phyloP scores from a whole-genome alignment of 192 early-diverging fungal species.

The Cetraspora pellucida region DNA sequence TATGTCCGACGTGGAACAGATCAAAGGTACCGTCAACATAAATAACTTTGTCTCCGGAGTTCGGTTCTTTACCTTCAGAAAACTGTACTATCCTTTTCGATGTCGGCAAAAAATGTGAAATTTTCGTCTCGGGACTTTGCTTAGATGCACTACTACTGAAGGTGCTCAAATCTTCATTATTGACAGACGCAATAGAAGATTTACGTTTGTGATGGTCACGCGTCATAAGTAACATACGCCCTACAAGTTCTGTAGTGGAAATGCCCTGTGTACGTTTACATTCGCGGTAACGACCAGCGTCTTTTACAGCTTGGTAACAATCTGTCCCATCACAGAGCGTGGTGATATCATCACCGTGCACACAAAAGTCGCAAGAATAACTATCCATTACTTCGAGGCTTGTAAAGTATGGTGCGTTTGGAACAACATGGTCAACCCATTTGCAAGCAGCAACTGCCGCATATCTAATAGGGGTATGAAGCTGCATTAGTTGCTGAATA shows the following conservation, averaged over 20 bases:
- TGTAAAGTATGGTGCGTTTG: constrained; percentile 91
- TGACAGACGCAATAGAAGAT: constrained; percentile 53
- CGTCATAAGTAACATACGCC: constrained; percentile 92
- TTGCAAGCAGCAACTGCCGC: constrained; percentile 96
- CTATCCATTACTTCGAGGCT: constrained; percentile 81
- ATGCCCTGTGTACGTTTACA: constrained; percentile 96
- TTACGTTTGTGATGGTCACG: constrained; percentile 82
- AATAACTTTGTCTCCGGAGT: constrained; percentile 76
- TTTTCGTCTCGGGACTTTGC: constrained; percentile 51
- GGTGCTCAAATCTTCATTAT: constrained; percentile 61
- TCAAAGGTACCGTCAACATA: constrained; percentile 98
- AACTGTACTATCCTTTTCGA: constrained; percentile 89
- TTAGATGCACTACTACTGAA: constrained; percentile 57
- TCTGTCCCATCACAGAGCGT: constrained; percentile 95
- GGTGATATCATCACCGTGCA: constrained; percentile 98
- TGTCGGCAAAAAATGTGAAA: constrained; percentile 89
- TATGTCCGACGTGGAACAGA: constrained; percentile 93
- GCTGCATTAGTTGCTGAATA: background rate
- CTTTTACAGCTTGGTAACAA: constrained; percentile 95
- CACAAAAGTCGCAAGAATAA: constrained; percentile 92
- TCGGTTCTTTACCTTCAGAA: constrained; percentile 78
- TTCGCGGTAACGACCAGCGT: constrained; percentile 92
- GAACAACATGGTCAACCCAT: constrained; percentile 88
- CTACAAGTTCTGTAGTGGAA: constrained; percentile 96
- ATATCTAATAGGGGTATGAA: constrained; percentile 60